Conservation (phyloP, 2,329 filamentous ascomycete genomes). For the Paecilomyces sp. region DNA sequence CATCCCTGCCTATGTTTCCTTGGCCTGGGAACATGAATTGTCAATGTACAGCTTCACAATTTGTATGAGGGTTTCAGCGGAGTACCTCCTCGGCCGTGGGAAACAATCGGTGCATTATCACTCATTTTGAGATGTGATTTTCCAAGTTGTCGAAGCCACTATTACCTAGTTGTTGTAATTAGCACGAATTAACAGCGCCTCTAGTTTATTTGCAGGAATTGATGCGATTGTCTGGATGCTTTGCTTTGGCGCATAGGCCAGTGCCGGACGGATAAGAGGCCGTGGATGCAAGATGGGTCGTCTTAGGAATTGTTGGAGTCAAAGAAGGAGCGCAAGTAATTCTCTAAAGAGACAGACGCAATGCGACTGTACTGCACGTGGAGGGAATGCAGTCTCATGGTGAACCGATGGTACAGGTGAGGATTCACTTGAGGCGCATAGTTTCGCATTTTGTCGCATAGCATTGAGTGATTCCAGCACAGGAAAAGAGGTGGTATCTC, state of each 20-base stretch:
- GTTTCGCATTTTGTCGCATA: neutral
- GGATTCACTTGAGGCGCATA: neutral
- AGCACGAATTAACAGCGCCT: neutral
- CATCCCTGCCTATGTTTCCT: slow-evolving; percentile 51
- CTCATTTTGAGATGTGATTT: slow-evolving; percentile 17
- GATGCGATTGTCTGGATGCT: neutral
- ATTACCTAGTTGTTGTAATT: neutral
- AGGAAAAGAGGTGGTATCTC: neutral
- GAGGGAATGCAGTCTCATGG: neutral
- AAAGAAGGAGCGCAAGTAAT: neutral
- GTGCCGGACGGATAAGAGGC: neutral
- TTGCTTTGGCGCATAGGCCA: neutral
- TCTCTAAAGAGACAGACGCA: neutral
- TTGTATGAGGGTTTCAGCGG: neutral
- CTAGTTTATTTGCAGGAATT: neutral
- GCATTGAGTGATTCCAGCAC: neutral
- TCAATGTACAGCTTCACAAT: neutral
- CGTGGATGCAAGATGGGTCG: neutral
- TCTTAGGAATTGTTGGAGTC: neutral
- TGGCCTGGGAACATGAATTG: slow-evolving; percentile 35
- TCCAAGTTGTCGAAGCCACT: neutral
- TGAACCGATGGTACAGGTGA: neutral
- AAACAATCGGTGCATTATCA: slow-evolving; percentile 36
- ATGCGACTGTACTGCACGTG: neutral
- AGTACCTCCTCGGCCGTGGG: slow-evolving; percentile 52